phyloP scores from a whole-genome alignment of 345 rosid genomes.

The Rhodamnia argentea region DNA sequence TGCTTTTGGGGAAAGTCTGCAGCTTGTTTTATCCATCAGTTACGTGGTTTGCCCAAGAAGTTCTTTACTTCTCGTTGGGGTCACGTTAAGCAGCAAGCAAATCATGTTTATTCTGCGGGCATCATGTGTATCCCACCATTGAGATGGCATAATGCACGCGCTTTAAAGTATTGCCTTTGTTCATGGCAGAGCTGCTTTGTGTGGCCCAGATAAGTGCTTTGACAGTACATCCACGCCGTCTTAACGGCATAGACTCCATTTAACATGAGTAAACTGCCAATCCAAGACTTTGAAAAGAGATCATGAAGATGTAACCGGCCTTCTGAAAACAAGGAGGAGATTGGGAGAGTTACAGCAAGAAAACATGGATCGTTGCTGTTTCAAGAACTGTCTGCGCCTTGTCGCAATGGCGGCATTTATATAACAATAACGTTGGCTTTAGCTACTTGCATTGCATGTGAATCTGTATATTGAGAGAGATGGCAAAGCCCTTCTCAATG shows the following conservation, averaged over 20 bases:
- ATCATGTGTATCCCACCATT: not conserved
- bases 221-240: not conserved
- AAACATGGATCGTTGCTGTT: not conserved
- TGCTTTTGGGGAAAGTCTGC: not conserved
- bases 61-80: not conserved
- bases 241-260: not conserved
- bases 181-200: not conserved
- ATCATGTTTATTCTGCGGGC: not conserved
- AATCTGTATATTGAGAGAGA: not conserved
- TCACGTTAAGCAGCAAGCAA: not conserved
- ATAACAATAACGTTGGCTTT: not conserved
- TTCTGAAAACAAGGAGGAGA: not conserved
- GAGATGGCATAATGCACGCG: not conserved
- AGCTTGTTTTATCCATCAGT: not conserved
- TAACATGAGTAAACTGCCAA: not conserved
- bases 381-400: not conserved
- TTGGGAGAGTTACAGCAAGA: not conserved
- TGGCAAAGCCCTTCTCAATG: not conserved
- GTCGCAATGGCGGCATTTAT: not conserved
- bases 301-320: not conserved
- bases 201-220: not conserved
- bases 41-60: not conserved
- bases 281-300: not conserved
- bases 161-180: not conserved
- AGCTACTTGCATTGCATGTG: not conserved